Evolutionary conservation across 2,329 filamentous ascomycete genomes (phyloP).

Genomic region (Diaporthe sp.): DNA sequence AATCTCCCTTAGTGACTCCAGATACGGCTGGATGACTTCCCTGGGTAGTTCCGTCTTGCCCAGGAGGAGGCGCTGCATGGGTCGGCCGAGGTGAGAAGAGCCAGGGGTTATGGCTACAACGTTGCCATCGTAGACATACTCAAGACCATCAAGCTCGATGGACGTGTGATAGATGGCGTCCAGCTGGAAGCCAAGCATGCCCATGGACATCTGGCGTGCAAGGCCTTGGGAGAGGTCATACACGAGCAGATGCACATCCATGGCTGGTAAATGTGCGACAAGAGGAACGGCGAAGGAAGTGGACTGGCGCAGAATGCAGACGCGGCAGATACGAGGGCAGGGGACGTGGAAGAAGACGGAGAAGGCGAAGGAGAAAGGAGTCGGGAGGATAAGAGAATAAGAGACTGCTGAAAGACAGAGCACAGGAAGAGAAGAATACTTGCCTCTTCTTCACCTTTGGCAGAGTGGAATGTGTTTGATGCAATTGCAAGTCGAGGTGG

Average conservation of each 20-base stretch:
- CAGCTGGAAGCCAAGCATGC: conserved; percentile 69
- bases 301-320: neutral
- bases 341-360: neutral
- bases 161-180: conserved; percentile 97
- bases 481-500: neutral
- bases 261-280: conserved; percentile 45
- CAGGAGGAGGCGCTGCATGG: conserved; percentile 79
- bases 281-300: neutral
- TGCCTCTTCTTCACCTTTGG: conserved; percentile 17
- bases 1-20: conserved; percentile 83
- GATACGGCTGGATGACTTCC: conserved; percentile 86
- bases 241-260: conserved; percentile 82
- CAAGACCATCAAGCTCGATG: conserved; percentile 83
- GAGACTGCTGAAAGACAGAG: neutral
- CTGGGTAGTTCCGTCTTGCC: conserved; percentile 82
- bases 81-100: conserved; percentile 85
- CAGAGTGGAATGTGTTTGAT: neutral
- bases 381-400: neutral
- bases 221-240: conserved; percentile 80
- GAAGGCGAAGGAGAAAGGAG: neutral
- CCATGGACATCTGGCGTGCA: conserved; percentile 64
- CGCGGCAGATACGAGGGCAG: neutral
- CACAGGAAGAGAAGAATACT: conserved; percentile 6
- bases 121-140: conserved; percentile 91
- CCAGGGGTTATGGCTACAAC: conserved; percentile 86